A percentile compares a stretch with the other conserved stretches of the same genome.
phyloP scores from a whole-genome alignment of 106 monocot genomes.

The Platanthera zijinensis region DNA sequence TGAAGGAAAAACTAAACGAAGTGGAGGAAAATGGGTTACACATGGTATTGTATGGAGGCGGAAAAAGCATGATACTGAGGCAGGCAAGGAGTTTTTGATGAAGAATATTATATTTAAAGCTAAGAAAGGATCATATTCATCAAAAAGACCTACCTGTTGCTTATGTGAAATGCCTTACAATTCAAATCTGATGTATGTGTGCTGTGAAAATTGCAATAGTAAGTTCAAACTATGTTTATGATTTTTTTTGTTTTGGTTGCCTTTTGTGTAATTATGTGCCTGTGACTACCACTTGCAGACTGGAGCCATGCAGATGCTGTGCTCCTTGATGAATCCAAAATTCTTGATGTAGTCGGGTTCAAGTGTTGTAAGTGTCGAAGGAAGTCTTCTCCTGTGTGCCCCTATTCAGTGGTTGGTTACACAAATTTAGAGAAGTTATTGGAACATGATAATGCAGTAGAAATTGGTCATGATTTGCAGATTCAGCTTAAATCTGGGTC shows the following conservation, averaged over 20 bases:
- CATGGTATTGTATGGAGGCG: slow-evolving; percentile 69
- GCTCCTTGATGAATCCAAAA: slow-evolving; percentile 51
- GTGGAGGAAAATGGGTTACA: slow-evolving; percentile 4
- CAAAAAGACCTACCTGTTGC: slow-evolving; percentile 32
- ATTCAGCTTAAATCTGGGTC: not conserved
- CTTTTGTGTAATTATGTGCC: not conserved
- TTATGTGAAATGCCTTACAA: slow-evolving; percentile 52
- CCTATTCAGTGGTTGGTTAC: slow-evolving; percentile 25
- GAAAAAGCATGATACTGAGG: slow-evolving; percentile 29
- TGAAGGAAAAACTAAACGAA: slow-evolving; percentile 22
- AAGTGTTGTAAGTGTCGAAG: slow-evolving; percentile 74
- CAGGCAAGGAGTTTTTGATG: slow-evolving; percentile 36
- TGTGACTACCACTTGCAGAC: slow-evolving; percentile 25
- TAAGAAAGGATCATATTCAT: slow-evolving; percentile 18
- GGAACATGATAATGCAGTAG: slow-evolving; percentile 7
- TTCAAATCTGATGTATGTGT: slow-evolving; percentile 61
- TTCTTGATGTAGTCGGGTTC: slow-evolving; percentile 54
- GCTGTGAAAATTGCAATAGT: slow-evolving; percentile 71
- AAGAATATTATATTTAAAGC: slow-evolving; percentile 49
- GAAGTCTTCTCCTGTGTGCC: slow-evolving; percentile 49
- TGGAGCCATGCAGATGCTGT: slow-evolving; percentile 91
- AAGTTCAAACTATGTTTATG: slow-evolving; percentile 14
- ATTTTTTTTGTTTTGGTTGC: not conserved
- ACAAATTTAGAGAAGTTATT: slow-evolving; percentile 12
- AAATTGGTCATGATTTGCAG: not conserved